Evolutionary conservation across 768 basidiomycete genomes (phyloP).

Genomic region (Pleurotus djamor): DNA sequence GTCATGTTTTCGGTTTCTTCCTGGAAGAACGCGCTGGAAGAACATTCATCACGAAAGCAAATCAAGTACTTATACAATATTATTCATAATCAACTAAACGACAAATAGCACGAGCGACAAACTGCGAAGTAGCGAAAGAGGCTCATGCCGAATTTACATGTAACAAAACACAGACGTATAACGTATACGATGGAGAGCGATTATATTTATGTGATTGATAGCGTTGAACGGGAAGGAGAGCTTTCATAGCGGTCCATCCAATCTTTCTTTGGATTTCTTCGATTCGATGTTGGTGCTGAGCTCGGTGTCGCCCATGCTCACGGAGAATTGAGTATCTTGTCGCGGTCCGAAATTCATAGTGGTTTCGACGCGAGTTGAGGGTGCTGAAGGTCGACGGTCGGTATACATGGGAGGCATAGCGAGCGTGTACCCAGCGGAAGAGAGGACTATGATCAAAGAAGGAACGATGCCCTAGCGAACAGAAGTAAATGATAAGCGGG

Average conservation of each 20-base stretch:
- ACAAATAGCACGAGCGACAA: too few species aligned
- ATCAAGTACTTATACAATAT: too few species aligned
- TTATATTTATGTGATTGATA: too few species aligned
- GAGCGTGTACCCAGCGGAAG: neutral
- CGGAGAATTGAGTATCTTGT: constrained; percentile 18
- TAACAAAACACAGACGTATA: too few species aligned
- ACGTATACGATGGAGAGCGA: too few species aligned
- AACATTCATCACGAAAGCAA: too few species aligned
- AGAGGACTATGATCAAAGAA: neutral
- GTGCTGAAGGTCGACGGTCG: constrained; percentile 3
- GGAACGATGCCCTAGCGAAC: neutral
- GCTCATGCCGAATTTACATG: too few species aligned
- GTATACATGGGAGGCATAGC: constrained; percentile 4
- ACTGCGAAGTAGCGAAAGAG: too few species aligned
- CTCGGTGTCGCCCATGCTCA: constrained; percentile 4
- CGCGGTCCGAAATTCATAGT: constrained; percentile 42
- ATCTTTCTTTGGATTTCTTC: constrained; percentile 5
- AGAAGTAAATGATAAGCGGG: neutral
- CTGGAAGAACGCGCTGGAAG: too few species aligned
- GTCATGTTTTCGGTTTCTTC: too few species aligned
- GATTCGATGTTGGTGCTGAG: neutral
- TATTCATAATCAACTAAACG: too few species aligned
- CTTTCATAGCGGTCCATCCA: neutral
- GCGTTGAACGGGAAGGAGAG: too few species aligned
- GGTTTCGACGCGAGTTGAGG: neutral